phyloP scores from a whole-genome alignment of 1,284 basidiomycete genomes.

The Rhizoctonia solani region DNA sequence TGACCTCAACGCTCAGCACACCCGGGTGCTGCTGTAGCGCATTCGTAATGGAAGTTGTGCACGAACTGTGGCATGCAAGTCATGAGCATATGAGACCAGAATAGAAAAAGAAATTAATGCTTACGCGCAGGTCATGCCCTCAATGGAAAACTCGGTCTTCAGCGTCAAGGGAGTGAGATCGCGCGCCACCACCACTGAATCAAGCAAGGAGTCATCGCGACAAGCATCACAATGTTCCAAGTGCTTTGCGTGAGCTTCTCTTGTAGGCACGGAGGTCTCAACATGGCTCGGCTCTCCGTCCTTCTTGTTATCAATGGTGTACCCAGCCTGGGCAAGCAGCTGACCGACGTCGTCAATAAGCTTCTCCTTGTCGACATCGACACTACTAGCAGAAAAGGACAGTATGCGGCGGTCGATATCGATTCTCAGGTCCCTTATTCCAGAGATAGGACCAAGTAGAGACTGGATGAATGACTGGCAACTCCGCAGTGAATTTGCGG shows the following conservation, averaged over 20 bases:
- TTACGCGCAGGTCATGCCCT: slow-evolving; percentile 37
- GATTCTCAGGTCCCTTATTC: slow-evolving; percentile 9
- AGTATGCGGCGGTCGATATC: slow-evolving; percentile 14
- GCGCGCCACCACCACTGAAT: slow-evolving; percentile 14
- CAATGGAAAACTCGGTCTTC: slow-evolving; percentile 34
- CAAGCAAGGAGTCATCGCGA: slow-evolving; percentile 17
- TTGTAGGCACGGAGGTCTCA: background rate
- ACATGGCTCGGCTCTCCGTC: background rate
- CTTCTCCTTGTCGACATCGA: slow-evolving; percentile 1
- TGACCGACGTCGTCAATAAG: slow-evolving; percentile 16
- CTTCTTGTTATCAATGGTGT: slow-evolving; percentile 16
- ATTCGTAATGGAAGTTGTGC: slow-evolving; percentile 29
- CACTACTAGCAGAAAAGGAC: slow-evolving; percentile 4
- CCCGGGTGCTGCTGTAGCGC: slow-evolving; percentile 20
- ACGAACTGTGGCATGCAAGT: slow-evolving; percentile 17
- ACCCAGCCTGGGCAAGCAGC: slow-evolving; percentile 18
- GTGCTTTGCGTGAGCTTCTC: background rate
- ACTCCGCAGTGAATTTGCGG: slow-evolving; percentile 28
- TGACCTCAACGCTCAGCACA: slow-evolving; percentile 22
- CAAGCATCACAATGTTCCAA: slow-evolving; percentile 33
- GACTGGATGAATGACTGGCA: slow-evolving; percentile 24
- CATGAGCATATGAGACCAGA: background rate
- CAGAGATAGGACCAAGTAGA: slow-evolving; percentile 10
- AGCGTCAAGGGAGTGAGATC: background rate
- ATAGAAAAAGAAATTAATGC: background rate